Evolutionary conservation across 148 eudicot species (phyloP).

Genomic region (Rhododendron ferrugineum): DNA sequence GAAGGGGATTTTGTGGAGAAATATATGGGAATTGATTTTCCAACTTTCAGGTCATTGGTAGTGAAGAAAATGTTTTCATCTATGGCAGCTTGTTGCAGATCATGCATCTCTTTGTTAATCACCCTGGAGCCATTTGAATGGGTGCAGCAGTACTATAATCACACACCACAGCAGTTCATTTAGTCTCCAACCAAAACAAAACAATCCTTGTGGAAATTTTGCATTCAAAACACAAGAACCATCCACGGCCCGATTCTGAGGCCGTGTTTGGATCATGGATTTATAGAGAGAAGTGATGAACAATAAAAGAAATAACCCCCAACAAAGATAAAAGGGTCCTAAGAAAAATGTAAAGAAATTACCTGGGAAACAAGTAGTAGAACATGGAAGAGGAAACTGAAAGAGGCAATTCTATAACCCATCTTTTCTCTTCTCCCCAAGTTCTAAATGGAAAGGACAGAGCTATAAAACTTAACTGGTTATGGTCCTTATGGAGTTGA

Average conservation of each 20-base stretch:
- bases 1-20: slow-evolving; percentile 40
- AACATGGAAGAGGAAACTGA: slow-evolving; percentile 7
- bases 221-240: background rate
- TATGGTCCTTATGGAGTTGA: background rate
- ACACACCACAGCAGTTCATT: background rate
- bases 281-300: background rate
- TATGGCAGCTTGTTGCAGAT: background rate
- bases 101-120: background rate
- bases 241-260: background rate
- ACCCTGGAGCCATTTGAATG: background rate
- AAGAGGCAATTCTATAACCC: slow-evolving; percentile 6
- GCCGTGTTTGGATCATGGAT: background rate
- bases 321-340: background rate
- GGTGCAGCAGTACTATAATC: background rate
- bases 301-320: background rate
- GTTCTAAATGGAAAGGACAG: background rate
- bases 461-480: background rate
- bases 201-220: background rate
- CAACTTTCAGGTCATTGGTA: slow-evolving; percentile 36
- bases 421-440: background rate
- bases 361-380: slow-evolving; percentile 24
- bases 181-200: background rate
- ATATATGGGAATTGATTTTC: slow-evolving; percentile 38
- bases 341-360: background rate
- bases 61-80: slow-evolving; percentile 39